phyloP scores from a whole-genome alignment of 2,329 filamentous ascomycete genomes.

The Tympanopsis confertula region DNA sequence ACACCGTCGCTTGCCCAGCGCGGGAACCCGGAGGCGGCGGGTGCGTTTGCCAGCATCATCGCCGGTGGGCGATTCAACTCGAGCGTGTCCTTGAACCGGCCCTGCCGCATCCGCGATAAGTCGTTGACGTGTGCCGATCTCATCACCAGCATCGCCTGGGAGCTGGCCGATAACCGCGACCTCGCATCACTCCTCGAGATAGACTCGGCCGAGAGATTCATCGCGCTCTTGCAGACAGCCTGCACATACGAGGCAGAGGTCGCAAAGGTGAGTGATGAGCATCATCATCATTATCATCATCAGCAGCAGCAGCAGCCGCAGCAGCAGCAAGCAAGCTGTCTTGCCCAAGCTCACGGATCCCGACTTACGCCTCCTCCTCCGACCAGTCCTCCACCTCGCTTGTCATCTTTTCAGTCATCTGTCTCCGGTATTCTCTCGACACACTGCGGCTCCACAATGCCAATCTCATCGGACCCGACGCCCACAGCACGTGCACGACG shows the following conservation, averaged over 20 bases:
- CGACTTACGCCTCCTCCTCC: too few species aligned
- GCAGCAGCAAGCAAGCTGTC: too few species aligned
- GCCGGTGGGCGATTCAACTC: constrained; percentile 14
- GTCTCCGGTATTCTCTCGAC: constrained; percentile 14
- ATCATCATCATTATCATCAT: too few species aligned
- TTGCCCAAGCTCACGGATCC: constrained; percentile 4
- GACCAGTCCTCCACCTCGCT: constrained; percentile 10
- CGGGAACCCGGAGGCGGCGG: constrained; percentile 5
- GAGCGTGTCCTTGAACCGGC: constrained; percentile 8
- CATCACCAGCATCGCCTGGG: constrained; percentile 16
- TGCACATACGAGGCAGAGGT: constrained; percentile 15
- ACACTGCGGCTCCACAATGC: constrained; percentile 12
- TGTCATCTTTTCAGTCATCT: constrained; percentile 14
- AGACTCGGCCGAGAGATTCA: constrained; percentile 13
- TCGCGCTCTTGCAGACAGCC: constrained; percentile 14
- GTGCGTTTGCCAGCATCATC: constrained; percentile 10
- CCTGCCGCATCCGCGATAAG: constrained; percentile 6
- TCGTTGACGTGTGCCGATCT: constrained; percentile 13
- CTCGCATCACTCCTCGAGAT: constrained; percentile 12
- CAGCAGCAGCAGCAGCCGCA: too few species aligned
- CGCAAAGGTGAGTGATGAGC: constrained; percentile 11
- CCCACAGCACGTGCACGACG: constrained; percentile 11
- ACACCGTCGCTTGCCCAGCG: constrained; percentile 8
- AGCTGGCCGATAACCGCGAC: constrained; percentile 14
- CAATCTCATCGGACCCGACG: constrained; percentile 8